Evolutionary conservation across 2,329 filamentous ascomycete species (phyloP).

Genomic region (Neospermospora avenae): DNA sequence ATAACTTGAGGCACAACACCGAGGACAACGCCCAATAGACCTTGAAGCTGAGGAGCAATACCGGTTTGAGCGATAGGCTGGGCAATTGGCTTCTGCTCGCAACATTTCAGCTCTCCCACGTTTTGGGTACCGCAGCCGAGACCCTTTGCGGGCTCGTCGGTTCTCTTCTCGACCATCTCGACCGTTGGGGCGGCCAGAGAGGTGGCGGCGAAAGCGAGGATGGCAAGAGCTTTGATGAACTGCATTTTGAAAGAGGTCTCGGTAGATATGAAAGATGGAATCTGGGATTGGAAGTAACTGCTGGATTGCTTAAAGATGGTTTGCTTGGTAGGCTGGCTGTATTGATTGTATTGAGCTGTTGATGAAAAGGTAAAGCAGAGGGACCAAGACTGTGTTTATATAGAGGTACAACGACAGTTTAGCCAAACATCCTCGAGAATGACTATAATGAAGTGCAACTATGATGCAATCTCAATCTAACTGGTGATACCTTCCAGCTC

Average conservation of each 20-base stretch:
- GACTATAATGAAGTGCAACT: background rate
- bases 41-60: background rate
- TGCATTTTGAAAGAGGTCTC: constrained; percentile 29
- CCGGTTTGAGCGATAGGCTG: background rate
- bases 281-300: constrained; percentile 4
- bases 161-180: constrained; percentile 9
- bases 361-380: background rate
- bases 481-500: background rate
- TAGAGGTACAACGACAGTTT: background rate
- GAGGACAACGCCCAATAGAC: constrained; percentile 7
- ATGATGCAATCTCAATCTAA: background rate
- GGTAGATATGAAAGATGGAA: background rate
- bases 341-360: constrained; percentile 6
- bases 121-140: background rate
- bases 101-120: constrained; percentile 10
- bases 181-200: constrained; percentile 24
- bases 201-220: constrained; percentile 25
- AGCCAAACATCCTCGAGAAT: background rate
- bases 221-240: constrained; percentile 21
- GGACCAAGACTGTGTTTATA: constrained; percentile 3
- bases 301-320: background rate
- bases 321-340: background rate
- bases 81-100: constrained; percentile 7
- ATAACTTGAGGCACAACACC: background rate
- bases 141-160: background rate